Evolutionary conservation across 164 flowering plant genomes (phyloP).

Genomic region (Nymphaea thermarum): DNA sequence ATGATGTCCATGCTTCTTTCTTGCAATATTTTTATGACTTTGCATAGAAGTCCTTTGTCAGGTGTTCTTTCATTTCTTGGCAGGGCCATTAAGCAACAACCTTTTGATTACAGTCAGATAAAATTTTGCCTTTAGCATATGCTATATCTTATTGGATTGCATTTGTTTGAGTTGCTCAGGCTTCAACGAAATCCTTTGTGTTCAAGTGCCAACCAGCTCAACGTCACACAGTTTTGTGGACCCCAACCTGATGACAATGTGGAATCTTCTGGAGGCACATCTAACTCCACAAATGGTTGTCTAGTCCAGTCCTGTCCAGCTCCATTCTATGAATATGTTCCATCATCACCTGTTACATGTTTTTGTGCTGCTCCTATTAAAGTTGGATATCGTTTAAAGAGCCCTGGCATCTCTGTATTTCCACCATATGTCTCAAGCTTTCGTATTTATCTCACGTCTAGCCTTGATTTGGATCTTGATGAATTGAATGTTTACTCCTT

Average conservation of each 20-base stretch:
- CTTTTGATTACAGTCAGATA: too few species aligned
- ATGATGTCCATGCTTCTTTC: too few species aligned
- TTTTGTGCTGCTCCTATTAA: constrained; percentile 66
- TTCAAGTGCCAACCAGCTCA: constrained; percentile 20
- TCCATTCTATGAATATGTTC: constrained; percentile 36
- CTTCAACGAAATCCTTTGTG: constrained; percentile 72
- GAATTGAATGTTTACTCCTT: constrained; percentile 38
- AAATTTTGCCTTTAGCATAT: too few species aligned
- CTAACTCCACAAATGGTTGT: constrained; percentile 16
- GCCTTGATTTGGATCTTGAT: constrained; percentile 33
- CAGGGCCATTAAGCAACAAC: too few species aligned
- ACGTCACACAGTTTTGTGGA: constrained; percentile 32
- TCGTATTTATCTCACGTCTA: constrained; percentile 35
- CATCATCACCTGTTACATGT: constrained; percentile 31
- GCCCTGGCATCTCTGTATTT: constrained; percentile 75
- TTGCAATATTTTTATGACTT: too few species aligned
- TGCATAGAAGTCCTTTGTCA: too few species aligned
- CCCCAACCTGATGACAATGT: constrained; percentile 12
- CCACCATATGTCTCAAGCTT: constrained; percentile 29
- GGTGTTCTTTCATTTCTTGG: too few species aligned
- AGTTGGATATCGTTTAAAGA: constrained; percentile 75
- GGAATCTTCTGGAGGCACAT: constrained; percentile 3
- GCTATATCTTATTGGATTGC: not conserved
- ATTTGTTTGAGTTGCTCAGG: constrained; percentile 26
- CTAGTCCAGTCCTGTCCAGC: constrained; percentile 36